These are phyloP conservation scores for Talaromyces proteolyticus DNA, from an alignment of 495 filamentous ascomycete genomes.

Conservation along the genomic window DNA sequence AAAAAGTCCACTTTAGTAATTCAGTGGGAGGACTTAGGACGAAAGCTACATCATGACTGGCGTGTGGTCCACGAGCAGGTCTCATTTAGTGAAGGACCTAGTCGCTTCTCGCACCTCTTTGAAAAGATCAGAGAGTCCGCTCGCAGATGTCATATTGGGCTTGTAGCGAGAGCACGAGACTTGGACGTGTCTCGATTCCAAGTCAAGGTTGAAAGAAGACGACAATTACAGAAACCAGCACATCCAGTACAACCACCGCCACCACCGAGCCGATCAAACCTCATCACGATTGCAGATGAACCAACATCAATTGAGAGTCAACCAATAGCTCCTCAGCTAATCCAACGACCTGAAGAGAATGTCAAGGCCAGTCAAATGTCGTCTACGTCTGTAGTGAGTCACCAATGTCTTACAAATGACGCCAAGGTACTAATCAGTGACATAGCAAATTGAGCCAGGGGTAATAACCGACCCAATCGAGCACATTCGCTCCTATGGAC, in stretches of 20 bases:
- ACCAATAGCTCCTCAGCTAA: conserved; percentile 5
- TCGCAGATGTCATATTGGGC: background rate
- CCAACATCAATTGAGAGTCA: background rate
- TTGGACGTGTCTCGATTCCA: background rate
- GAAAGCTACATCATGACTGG: conserved; percentile 13
- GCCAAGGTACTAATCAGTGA: no score
- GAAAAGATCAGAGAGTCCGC: conserved; percentile 12
- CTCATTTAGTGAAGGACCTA: conserved; percentile 10
- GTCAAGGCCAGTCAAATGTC: no score
- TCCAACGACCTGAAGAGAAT: no score
- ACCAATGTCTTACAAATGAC: no score
- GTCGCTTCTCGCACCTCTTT: conserved; percentile 13
- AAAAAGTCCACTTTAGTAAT: conserved; percentile 6
- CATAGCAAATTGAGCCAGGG: conserved; percentile 1
- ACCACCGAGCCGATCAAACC: no score
- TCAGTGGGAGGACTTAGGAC: conserved; percentile 20
- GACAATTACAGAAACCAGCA: background rate
- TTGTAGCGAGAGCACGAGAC: conserved; percentile 1
- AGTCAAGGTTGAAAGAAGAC: background rate
- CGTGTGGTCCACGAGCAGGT: conserved; percentile 15
- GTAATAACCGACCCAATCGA: background rate
- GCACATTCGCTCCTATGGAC: background rate
- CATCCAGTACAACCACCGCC: background rate
- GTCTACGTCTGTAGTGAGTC: no score
- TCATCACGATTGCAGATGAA: no score